phyloP scores from a whole-genome alignment of 2,329 filamentous ascomycete genomes.

The Penicillium sp. region DNA sequence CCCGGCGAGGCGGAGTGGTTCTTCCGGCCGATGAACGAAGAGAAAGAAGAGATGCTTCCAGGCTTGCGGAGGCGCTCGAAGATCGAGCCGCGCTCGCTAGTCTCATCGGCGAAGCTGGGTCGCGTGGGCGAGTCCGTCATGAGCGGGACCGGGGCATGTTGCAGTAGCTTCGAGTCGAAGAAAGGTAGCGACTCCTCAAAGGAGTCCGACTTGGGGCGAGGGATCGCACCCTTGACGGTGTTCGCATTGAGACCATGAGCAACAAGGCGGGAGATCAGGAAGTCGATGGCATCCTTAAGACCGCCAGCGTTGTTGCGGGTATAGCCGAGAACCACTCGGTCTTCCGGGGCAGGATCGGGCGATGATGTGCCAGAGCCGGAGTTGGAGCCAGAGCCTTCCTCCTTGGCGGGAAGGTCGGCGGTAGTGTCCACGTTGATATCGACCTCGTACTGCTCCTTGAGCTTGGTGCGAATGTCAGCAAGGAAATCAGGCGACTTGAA shows the following conservation, averaged over 20 bases:
- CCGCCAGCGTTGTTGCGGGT: conserved; percentile 97
- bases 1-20: conserved; percentile 84
- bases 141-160: conserved; percentile 79
- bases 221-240: conserved; percentile 89
- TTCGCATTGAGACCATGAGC: conserved; percentile 84
- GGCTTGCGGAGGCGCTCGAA: conserved; percentile 94
- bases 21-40: conserved; percentile 95
- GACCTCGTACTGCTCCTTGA: conserved; percentile 89
- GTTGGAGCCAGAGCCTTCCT: conserved; percentile 23
- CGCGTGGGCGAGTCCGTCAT: conserved; percentile 87
- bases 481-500: conserved; percentile 79
- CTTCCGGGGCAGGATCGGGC: conserved; percentile 50
- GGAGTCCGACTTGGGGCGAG: conserved; percentile 96
- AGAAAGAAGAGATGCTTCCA: conserved; percentile 88
- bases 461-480: conserved; percentile 74
- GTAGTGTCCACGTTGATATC: conserved; percentile 68
- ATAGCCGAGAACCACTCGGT: conserved; percentile 70
- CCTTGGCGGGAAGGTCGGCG: conserved; percentile 30
- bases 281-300: conserved; percentile 93
- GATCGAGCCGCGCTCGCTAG: conserved; percentile 74
- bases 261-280: conserved; percentile 80
- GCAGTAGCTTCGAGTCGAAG: conserved; percentile 94
- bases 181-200: conserved; percentile 96
- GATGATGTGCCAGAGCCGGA: conserved; percentile 29
- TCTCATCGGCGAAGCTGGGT: conserved; percentile 76